Evolutionary conservation across 2,329 filamentous ascomycete genomes (phyloP).

Genomic region (Pseudogymnoascus sp.): DNA sequence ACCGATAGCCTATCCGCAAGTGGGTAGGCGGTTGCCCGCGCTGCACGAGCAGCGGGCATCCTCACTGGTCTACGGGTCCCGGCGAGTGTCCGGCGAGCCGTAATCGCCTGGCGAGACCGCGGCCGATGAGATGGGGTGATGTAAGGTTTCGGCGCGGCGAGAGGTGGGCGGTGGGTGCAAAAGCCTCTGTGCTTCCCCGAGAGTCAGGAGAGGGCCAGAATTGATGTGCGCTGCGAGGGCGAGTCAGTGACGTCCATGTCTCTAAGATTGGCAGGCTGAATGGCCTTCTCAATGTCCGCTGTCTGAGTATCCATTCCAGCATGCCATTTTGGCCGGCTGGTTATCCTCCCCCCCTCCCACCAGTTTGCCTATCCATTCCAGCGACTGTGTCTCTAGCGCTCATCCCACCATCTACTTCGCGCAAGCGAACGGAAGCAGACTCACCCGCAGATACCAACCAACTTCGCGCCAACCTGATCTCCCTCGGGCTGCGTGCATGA

Average conservation of each 20-base stretch:
- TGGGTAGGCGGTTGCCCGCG: not conserved
- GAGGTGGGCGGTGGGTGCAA: not conserved
- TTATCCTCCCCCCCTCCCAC: not conserved
- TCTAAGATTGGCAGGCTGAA: not conserved
- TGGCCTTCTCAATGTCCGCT: not conserved
- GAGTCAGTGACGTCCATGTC: not conserved
- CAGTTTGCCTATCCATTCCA: not conserved
- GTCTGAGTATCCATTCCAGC: not conserved
- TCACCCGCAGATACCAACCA: not conserved
- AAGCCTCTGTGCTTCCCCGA: not conserved
- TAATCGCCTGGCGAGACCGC: not conserved
- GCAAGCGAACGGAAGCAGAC: not conserved
- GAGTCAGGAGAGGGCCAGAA: not conserved
- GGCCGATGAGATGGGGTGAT: not conserved
- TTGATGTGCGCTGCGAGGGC: constrained; percentile 1
- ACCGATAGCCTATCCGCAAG: not conserved
- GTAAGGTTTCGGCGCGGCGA: not conserved
- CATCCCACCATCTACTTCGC: not conserved
- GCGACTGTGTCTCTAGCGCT: not conserved
- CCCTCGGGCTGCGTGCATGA: not conserved
- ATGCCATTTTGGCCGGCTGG: not conserved
- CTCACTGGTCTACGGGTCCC: not conserved
- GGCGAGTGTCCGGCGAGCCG: not conserved
- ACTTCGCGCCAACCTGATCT: not conserved
- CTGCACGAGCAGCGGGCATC: not conserved